Evolutionary conservation across 768 basidiomycete species (phyloP), one percentile per base, ranked within the genome.

Genomic region (Phaeotremella fagi): DNA sequence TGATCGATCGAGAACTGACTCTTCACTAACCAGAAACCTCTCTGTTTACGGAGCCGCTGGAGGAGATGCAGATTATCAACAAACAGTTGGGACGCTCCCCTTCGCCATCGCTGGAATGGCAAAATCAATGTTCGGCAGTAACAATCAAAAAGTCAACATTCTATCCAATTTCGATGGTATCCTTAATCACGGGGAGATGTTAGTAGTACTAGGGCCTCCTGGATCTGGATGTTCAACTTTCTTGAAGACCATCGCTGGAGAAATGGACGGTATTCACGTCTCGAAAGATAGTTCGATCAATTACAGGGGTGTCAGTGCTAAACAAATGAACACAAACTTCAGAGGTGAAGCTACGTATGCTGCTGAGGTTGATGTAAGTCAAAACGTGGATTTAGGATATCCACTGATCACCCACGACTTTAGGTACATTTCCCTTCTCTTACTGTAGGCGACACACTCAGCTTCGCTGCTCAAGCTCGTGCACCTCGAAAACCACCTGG

Each of bases 161-260:
- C 74, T 88, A 29, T 76, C 78, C 18, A 79, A 77, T 14, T 83
- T 87, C 54, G 82, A 84, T 35, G 86, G 85, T 7, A 77, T 82
- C 1, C 78, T 87, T 12, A 78, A 80, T 3, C 81, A 84, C 0
- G 85, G 85, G 15, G 85, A 88, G 74, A 87, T 88, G 88, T 85
- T 87, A 66, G 80, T 79, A 47, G 76, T 78, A 2, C 75, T 75
- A 15, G 71, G 77, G 36, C 75, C 77, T 48, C 77, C 78, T 3
- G 77, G 79, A 65, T 64, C 70, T 65, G 76, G 76, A 23, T 77
- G 76, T 57, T 62, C 72, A 1, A 72, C 81, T 0, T 74, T 83
- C 52, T 72, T 83, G 45, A 83, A 82, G 66, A 79, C 78, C 1
- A 71, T 82, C 48, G 75, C 80, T 2, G 74, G 73, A 42, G 66